Evolutionary conservation across 345 rosid species (phyloP), one percentile per base, ranked within the genome.

Genomic region (Citrus inodora): DNA sequence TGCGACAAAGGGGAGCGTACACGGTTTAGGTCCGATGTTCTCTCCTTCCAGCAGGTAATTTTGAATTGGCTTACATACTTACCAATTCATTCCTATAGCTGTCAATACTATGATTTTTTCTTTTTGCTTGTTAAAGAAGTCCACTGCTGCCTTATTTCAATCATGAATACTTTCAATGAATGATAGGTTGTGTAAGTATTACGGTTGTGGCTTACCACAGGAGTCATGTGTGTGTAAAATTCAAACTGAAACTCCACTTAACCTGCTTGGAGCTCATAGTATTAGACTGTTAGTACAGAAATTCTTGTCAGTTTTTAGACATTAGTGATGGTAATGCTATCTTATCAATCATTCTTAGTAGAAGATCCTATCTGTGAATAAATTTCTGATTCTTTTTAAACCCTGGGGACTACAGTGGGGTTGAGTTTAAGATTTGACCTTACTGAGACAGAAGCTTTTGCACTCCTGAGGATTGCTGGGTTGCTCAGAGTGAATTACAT

Each of bases 1-100:
- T 96, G 99, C 58, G 98, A 93, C 79, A 95, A 93, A 86, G 98
- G 98, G 17, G 98, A 95, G 82, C 91, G 98, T 35, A 95, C 85
- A 30, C 82, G 97, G 70, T 93, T 95, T 77, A 81, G 89, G 82
- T 95, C 98, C 16, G 98, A 93, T 84, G 90, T 91, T 80, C 89
- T 93, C 59, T 86, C 98, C 80, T 95, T 93, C 79, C 98, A 92
- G 77, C 98, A 95, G 98, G 98, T 95, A 73, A 74, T 35, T 56
- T 13, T 78, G 30, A 19, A 5, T 56, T 74, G 42, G 56, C 40
- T 73, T 9, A 21, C 7, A 21, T 30, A 14, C 5, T 33, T 30
- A 28, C 21, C 5, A 0, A 9, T 30, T 24, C 7, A 11, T 2
- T 80, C 37, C 30, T 60, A 68, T 67, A 22, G 35, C 17, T 67